phyloP scores from a whole-genome alignment of 2,329 filamentous ascomycete species.

The Ophiostoma australiae region DNA sequence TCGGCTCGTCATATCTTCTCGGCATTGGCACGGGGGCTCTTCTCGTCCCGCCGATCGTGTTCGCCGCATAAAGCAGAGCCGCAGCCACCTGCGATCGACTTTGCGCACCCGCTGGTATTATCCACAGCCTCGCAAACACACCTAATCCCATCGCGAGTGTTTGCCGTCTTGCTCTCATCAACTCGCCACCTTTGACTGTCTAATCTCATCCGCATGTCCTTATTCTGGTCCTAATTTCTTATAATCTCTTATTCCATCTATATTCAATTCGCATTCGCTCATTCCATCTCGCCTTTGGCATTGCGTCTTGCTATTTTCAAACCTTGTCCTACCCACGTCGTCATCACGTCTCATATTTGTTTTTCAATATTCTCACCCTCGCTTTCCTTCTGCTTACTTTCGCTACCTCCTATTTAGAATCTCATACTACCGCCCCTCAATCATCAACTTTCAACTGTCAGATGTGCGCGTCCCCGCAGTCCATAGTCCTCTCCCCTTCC shows the following conservation, averaged over 20 bases:
- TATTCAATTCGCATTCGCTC: neutral
- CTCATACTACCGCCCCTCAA: neutral
- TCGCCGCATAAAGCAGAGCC: neutral
- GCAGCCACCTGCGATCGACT: neutral
- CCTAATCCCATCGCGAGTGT: neutral
- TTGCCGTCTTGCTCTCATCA: conserved; percentile 11
- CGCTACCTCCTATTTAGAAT: neutral
- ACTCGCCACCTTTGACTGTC: neutral
- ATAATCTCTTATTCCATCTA: neutral
- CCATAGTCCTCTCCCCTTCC: conserved; percentile 8
- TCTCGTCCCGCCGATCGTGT: neutral
- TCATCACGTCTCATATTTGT: neutral
- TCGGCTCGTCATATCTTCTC: neutral
- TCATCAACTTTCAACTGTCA: neutral
- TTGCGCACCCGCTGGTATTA: neutral
- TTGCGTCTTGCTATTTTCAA: neutral
- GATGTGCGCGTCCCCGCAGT: conserved; percentile 16
- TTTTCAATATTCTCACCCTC: neutral
- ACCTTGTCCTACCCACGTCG: neutral
- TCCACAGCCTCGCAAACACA: conserved; percentile 20
- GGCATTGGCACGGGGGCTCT: neutral
- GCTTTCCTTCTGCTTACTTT: neutral
- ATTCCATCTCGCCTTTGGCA: neutral
- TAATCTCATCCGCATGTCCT: neutral
- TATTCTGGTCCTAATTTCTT: neutral